Conservation (phyloP, 768 basidiomycete species). For the Lyophyllum semitale region DNA sequence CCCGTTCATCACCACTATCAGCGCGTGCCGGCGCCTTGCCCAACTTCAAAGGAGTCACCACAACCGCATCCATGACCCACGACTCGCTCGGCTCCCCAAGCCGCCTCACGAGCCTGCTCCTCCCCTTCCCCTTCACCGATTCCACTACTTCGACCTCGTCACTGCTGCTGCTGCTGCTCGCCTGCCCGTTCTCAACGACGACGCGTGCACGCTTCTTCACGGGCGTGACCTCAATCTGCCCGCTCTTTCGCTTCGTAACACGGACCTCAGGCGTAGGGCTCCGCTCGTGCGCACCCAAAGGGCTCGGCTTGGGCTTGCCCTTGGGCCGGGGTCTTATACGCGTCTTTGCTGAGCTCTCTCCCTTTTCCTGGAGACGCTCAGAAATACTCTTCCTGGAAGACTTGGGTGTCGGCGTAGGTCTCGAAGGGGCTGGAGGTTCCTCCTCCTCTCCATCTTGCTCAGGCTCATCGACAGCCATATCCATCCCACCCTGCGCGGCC, state of each 20-base stretch:
- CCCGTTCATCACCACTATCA: not conserved
- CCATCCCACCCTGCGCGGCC: not conserved
- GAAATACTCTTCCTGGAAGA: constrained; percentile 13
- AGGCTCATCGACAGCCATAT: constrained; percentile 1
- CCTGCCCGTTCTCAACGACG: not conserved
- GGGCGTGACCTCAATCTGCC: constrained; percentile 5
- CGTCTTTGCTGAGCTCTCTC: constrained; percentile 20
- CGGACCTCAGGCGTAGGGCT: constrained; percentile 6
- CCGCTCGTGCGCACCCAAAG: not conserved
- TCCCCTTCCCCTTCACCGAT: constrained; percentile 6
- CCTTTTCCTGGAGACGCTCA: constrained; percentile 20
- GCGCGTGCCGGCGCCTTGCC: not conserved
- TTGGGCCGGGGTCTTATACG: constrained; percentile 19
- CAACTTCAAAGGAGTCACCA: constrained; percentile 10
- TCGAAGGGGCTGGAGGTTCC: not conserved
- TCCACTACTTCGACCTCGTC: constrained; percentile 18
- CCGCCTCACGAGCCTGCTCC: constrained; percentile 16
- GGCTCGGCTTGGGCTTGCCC: constrained; percentile 9
- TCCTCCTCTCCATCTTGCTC: constrained; percentile 5
- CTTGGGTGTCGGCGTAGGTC: constrained; percentile 10
- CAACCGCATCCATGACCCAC: constrained; percentile 16
- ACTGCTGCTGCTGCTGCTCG: constrained; percentile 7
- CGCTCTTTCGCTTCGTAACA: constrained; percentile 11
- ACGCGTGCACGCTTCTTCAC: constrained; percentile 4
- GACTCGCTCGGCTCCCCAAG: constrained; percentile 10